Conservation (phyloP, 495 filamentous ascomycete species). For the Aspergillus biplanus region DNA sequence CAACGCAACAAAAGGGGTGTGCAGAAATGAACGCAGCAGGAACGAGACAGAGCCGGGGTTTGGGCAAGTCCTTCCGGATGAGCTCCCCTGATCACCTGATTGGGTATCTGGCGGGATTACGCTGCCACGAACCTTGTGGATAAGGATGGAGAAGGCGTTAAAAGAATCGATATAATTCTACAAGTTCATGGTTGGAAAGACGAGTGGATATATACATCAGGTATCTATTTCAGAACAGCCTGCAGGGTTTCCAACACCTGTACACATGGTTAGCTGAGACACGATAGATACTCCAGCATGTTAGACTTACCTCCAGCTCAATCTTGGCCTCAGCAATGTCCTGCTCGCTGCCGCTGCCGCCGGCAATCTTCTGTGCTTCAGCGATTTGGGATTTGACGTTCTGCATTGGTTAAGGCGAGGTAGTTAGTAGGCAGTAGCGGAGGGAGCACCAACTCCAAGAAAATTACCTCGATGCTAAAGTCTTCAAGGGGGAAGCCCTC, state of each 20-base stretch:
- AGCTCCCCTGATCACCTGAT: too few relatives aligned
- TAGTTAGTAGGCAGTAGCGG: conserved; percentile 17
- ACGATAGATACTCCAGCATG: conserved; percentile 21
- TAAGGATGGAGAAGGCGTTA: conserved; percentile 26
- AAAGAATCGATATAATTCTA: conserved; percentile 51
- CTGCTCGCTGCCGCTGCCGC: conserved; percentile 90
- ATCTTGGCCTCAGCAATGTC: conserved; percentile 98
- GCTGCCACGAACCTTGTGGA: conserved; percentile 19
- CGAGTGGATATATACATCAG: conserved; percentile 52
- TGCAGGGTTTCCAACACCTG: conserved; percentile 77
- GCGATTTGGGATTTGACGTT: conserved; percentile 63
- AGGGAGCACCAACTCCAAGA: neutral
- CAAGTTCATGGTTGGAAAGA: conserved; percentile 38
- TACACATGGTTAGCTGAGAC: conserved; percentile 26
- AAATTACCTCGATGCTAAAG: conserved; percentile 80
- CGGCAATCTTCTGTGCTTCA: conserved; percentile 93
- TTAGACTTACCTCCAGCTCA: conserved; percentile 81
- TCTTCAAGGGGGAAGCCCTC: conserved; percentile 94
- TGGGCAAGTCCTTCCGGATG: conserved; percentile 11
- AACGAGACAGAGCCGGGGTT: conserved; percentile 4
- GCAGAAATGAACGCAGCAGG: conserved; percentile 10
- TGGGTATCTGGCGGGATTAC: neutral
- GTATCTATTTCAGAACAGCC: conserved; percentile 69
- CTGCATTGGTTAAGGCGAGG: conserved; percentile 24
- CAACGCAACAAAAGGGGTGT: neutral